Base-by-base conservation (phyloP, 805 yeast genomes). In the Starmerella bombi region DNA sequence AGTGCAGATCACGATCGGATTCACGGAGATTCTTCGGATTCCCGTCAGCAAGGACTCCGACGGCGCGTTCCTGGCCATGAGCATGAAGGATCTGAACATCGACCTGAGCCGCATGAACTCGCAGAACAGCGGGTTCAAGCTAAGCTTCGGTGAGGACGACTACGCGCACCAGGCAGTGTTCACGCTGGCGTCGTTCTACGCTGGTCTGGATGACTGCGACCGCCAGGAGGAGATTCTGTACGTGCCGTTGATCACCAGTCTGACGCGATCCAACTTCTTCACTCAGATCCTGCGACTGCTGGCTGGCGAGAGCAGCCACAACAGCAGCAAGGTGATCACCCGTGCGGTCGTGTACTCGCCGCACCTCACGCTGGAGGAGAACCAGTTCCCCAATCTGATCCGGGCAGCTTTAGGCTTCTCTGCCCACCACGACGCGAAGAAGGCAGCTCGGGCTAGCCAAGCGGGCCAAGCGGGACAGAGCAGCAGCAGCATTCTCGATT, bases 161-260 rank as follows among this genome's bases (percentile, higher is more conserved):
- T 42, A 52, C n/a, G 66, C 67, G 3, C 68, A 64, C 44, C 68
- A 64, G 49, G 57, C 61, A 8, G 51, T 61, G 9, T 43, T 60
- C 34, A 49, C 62, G 10, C 46, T 59, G 3, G 54, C 59, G 14
- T 57, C 65, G 3, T 35, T 60, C 23, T 55, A 55, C 9, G 50
- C 61, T 28, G 66, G 64, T 14, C 33, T 63, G 17, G 58, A 54
- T 25, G 42, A 41, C 10, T 58, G 56, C 25, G 48, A 44, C 7
- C 38, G 48, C 10, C 60, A 57, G 38, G 66, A 62, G 34, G 65
- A 63, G 42, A 41, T 64, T 5, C 43, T 61, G 5, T 63, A 63
- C 39, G 50, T 62, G 3, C 68, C 68, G 1, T 46, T 63, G 53
- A 49, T 62, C 23, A 55, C 64, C 2, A 40, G 55, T 41, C 43